Conservation (phyloP, 306 rosid genomes). For the Pyrus pyrifolia region DNA sequence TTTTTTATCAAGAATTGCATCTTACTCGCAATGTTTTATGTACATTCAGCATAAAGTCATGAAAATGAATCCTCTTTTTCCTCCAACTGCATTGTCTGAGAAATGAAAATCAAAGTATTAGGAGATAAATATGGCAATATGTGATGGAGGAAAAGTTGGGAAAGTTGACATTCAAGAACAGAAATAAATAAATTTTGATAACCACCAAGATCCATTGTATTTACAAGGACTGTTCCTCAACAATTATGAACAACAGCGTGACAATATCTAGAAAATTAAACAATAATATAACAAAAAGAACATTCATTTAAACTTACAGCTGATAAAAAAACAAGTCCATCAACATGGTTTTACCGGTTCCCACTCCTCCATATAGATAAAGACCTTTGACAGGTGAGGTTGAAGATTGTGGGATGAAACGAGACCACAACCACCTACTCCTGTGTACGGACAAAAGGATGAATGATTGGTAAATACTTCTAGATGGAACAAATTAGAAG, state of each 20-base stretch:
- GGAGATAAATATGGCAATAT: conserved; percentile 10
- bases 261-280: not conserved
- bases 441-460: conserved; percentile 30
- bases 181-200: conserved; percentile 12
- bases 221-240: conserved; percentile 8
- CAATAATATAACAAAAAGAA: not conserved
- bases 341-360: conserved; percentile 98
- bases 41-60: conserved; percentile 89
- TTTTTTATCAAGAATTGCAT: conserved; percentile 10
- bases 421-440: conserved; percentile 96
- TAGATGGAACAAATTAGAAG: not conserved
- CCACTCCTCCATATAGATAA: conserved; percentile 96
- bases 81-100: conserved; percentile 76
- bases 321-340: conserved; percentile 93
- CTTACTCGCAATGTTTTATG: conserved; percentile 91
- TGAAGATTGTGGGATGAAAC: conserved; percentile 72
- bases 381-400: conserved; percentile 79
- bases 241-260: not conserved
- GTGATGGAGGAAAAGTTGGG: not conserved
- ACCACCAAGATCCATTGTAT: not conserved
- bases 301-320: conserved; percentile 57
- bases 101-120: conserved; percentile 17
- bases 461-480: not conserved
- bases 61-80: conserved; percentile 94
- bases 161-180: conserved; percentile 13